A percentile compares a stretch with the other conserved stretches of the same genome.
These are phyloP conservation scores for Eimeria falciformis DNA, from an alignment of 169 alveolate genomes.

Conservation along the genomic window DNA sequence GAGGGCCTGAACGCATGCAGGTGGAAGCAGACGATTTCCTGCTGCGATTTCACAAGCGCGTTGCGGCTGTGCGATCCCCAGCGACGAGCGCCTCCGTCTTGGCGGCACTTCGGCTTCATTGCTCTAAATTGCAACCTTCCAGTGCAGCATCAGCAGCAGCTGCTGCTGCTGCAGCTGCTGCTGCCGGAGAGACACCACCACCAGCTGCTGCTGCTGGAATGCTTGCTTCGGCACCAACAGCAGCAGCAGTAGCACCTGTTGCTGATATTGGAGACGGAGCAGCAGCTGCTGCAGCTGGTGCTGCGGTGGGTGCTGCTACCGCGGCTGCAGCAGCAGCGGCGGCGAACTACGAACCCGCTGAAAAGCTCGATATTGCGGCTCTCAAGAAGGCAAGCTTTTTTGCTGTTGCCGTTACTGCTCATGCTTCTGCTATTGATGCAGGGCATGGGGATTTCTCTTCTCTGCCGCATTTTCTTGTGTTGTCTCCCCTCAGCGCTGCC, in stretches of 20 bases:
- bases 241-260: neutral
- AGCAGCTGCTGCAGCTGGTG: neutral
- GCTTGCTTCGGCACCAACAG: neutral
- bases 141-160: neutral
- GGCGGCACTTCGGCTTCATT: neutral
- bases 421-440: neutral
- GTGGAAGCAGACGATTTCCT: neutral
- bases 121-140: neutral
- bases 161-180: too few species aligned
- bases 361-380: neutral
- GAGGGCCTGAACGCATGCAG: too few species aligned
- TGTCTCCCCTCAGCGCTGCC: neutral
- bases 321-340: neutral
- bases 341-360: neutral
- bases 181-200: too few species aligned
- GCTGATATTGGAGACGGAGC: neutral
- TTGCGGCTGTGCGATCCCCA: neutral
- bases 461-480: neutral
- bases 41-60: neutral
- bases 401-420: neutral
- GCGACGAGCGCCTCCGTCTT: conserved; percentile 8
- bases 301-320: neutral
- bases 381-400: neutral
- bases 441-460: neutral
- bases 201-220: conserved; percentile 1